Conservation (phyloP, 371 early-diverging fungal species). For the Blyttiomyces sp. region DNA sequence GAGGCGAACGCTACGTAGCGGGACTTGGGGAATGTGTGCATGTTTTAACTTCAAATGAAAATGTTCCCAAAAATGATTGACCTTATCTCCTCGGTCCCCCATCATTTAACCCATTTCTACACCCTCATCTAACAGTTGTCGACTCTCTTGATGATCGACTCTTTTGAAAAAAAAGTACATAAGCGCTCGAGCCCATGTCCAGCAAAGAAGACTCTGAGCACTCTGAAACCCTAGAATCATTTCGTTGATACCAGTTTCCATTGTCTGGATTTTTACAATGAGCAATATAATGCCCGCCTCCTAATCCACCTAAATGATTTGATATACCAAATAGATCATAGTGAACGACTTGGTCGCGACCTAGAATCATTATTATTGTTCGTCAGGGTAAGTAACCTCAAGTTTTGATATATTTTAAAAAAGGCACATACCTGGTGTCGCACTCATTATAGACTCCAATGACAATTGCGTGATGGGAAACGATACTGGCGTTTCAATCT, state of each 20-base stretch:
- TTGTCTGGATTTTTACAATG: slow-evolving; percentile 73
- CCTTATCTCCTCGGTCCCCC: no score
- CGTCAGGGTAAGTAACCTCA: neutral
- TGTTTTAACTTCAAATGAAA: no score
- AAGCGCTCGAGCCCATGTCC: slow-evolving; percentile 16
- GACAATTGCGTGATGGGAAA: slow-evolving; percentile 66
- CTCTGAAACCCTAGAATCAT: slow-evolving; percentile 21
- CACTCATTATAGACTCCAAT: slow-evolving; percentile 43
- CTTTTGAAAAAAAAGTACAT: slow-evolving; percentile 35
- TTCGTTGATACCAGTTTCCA: slow-evolving; percentile 63
- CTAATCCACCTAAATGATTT: slow-evolving; percentile 85
- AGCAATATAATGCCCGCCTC: slow-evolving; percentile 92
- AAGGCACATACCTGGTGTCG: slow-evolving; percentile 8
- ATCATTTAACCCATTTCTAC: no score
- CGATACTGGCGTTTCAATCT: slow-evolving; percentile 74
- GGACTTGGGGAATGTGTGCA: no score
- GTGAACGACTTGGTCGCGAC: slow-evolving; percentile 19
- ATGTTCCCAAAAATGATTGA: no score
- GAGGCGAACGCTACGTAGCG: no score
- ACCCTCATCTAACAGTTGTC: no score
- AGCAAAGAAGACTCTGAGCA: neutral
- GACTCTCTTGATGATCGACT: slow-evolving; percentile 2
- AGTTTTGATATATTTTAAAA: slow-evolving; percentile 5
- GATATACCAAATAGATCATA: slow-evolving; percentile 91
- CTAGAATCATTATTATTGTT: no score